Evolutionary conservation across 1,139 yeast species (phyloP), one percentile per base, ranked within the genome.

Genomic region (Saccharomyces hybrid): DNA sequence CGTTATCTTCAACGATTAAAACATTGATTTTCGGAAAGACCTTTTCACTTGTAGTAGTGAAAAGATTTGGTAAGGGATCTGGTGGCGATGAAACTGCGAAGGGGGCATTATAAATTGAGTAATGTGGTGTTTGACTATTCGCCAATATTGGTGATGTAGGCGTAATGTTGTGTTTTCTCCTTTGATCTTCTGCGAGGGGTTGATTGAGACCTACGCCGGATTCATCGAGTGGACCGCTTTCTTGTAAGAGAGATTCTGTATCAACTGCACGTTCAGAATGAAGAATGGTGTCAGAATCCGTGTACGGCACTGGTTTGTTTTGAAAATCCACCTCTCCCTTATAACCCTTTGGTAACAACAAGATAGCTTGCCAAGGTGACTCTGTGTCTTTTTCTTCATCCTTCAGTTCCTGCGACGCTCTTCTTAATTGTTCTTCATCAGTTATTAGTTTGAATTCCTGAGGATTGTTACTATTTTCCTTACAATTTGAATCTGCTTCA

Each of bases 1-100:
- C 86, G 70, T 93, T 93, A 76, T 93, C 99, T 70, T 93, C 99
- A 6, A 95, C 99, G 38, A 93, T 93, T 54, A 93, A 74, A 2
- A 93, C 97, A 44, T 90, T 88, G 52, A 93, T 85, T 56, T 90
- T 88, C 0, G 97, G 97, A 29, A 75, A 63, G 31, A 75, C 69
- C 49, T 63, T 66, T 49, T 64, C 67, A 57, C 66, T 63, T 6
- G 69, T 64, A 2, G 55, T 53, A 27, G 51, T 50, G 11, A 48
- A 51, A 19, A 57, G 52, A 6, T 50, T 52, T 28, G 56, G 53
- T 28, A 49, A 26, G 24, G 54, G 47, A 16, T 49, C 53, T 2
- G 34, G 27, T 27, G 49, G 38, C 27, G 50, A 48, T 6, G 41
- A 26, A 26, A 41, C 44, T 16, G 34, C 28, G 32, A 32, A 41